Evolutionary conservation across 768 basidiomycete genomes (phyloP).

Genomic region (Tubosaeta sp.): DNA sequence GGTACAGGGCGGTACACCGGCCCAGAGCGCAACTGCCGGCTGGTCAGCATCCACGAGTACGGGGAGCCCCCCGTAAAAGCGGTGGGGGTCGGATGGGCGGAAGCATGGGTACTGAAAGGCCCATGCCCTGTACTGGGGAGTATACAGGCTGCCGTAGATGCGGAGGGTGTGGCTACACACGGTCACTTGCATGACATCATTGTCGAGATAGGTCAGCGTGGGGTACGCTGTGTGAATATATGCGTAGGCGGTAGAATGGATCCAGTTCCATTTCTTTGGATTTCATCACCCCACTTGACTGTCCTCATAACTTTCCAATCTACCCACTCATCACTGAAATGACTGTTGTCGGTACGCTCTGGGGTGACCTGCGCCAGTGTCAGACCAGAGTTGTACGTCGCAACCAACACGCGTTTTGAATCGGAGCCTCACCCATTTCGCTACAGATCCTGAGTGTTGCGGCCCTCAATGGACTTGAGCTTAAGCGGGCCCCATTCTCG

Average conservation of each 20-base stretch:
- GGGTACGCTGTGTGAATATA: slow-evolving; percentile 21
- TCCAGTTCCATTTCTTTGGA: background rate
- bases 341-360: slow-evolving; percentile 17
- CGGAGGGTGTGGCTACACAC: slow-evolving; percentile 29
- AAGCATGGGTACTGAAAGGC: slow-evolving; percentile 11
- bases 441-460: slow-evolving; percentile 1
- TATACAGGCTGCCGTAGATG: slow-evolving; percentile 39
- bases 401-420: background rate
- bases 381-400: slow-evolving; percentile 15
- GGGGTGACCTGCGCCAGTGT: slow-evolving; percentile 11
- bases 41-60: no score
- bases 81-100: no score
- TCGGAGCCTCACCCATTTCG: background rate
- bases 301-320: background rate
- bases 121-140: slow-evolving; percentile 32
- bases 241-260: no score
- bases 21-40: slow-evolving; percentile 20
- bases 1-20: slow-evolving; percentile 25
- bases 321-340: slow-evolving; percentile 1
- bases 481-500: slow-evolving; percentile 3
- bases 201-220: slow-evolving; percentile 36
- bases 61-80: no score
- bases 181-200: slow-evolving; percentile 26
- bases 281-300: background rate
- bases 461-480: slow-evolving; percentile 13